These are phyloP conservation scores for Debaryomycetaceae sp. DNA, from an alignment of 1,139 yeast genomes.

Conservation along the genomic window DNA sequence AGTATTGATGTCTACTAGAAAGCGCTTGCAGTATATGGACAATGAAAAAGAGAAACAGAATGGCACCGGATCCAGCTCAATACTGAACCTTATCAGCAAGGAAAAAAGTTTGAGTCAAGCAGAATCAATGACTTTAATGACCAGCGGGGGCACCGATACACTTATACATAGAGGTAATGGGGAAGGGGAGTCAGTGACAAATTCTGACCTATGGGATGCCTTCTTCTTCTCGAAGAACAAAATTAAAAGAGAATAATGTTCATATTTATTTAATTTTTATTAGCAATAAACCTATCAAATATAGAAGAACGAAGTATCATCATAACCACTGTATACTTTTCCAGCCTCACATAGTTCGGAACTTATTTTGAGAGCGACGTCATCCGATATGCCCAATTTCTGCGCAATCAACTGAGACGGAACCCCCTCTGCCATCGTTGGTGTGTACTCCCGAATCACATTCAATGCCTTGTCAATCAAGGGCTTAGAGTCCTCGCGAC, in stretches of 20 bases:
- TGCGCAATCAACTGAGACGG: constrained; percentile 61
- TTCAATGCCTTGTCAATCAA: constrained; percentile 43
- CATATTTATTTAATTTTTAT: neutral
- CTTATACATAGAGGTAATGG: constrained; percentile 37
- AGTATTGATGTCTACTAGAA: constrained; percentile 53
- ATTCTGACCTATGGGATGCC: constrained; percentile 58
- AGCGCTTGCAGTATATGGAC: constrained; percentile 39
- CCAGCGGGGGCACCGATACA: constrained; percentile 37
- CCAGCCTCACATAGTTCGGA: constrained; percentile 60
- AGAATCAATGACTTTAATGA: constrained; percentile 35
- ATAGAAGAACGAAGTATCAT: constrained; percentile 60
- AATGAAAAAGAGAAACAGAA: constrained; percentile 1
- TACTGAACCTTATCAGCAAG: constrained; percentile 2
- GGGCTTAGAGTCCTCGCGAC: constrained; percentile 22
- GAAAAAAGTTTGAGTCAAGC: constrained; percentile 28
- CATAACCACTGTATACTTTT: constrained; percentile 62
- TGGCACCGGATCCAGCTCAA: constrained; percentile 3
- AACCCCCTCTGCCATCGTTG: constrained; percentile 69
- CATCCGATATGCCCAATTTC: constrained; percentile 47
- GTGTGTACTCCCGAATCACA: constrained; percentile 49
- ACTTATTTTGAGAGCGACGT: constrained; percentile 48
- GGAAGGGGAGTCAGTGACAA: constrained; percentile 56
- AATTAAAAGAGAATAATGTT: neutral
- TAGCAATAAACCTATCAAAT: constrained; percentile 12
- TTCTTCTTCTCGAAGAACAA: constrained; percentile 38